Evolutionary conservation across 2,329 filamentous ascomycete species (phyloP).

Genomic region (Aspergillus proliferans): DNA sequence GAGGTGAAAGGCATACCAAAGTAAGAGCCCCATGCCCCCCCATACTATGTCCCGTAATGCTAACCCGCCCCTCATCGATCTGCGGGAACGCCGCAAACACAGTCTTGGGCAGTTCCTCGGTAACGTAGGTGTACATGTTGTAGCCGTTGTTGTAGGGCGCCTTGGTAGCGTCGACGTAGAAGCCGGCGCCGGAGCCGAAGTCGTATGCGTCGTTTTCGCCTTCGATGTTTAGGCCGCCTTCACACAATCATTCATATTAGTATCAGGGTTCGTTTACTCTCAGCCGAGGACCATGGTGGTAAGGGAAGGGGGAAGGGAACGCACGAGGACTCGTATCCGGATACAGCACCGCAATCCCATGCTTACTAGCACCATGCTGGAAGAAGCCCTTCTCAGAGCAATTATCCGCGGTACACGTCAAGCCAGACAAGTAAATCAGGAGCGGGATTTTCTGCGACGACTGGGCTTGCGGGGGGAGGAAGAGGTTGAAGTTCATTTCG

Average conservation of each 20-base stretch:
- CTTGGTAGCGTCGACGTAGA: constrained; percentile 83
- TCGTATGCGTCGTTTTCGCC: constrained; percentile 87
- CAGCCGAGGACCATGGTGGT: not conserved
- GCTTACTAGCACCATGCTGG: constrained; percentile 70
- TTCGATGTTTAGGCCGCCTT: constrained; percentile 67
- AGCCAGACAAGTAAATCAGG: constrained; percentile 84
- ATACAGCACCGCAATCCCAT: constrained; percentile 86
- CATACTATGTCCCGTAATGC: constrained; percentile 94
- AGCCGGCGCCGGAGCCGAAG: constrained; percentile 86
- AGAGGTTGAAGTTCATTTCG: constrained; percentile 89
- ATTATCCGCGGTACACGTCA: constrained; percentile 89
- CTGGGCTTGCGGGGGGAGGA: constrained; percentile 68
- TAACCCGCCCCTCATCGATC: constrained; percentile 65
- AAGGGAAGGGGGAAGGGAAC: constrained; percentile 17
- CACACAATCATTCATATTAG: not conserved
- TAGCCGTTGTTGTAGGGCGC: constrained; percentile 72
- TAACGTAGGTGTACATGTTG: constrained; percentile 91
- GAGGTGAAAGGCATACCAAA: constrained; percentile 44
- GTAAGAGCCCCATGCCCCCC: constrained; percentile 93
- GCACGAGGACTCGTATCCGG: constrained; percentile 88
- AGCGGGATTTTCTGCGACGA: constrained; percentile 65
- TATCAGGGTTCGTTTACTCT: not conserved
- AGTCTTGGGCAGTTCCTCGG: constrained; percentile 72
- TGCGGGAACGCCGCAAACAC: constrained; percentile 67
- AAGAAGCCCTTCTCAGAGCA: constrained; percentile 79